Base-by-base conservation (phyloP, 2,329 filamentous ascomycete species). In the Fragosphaeria purpurea region DNA sequence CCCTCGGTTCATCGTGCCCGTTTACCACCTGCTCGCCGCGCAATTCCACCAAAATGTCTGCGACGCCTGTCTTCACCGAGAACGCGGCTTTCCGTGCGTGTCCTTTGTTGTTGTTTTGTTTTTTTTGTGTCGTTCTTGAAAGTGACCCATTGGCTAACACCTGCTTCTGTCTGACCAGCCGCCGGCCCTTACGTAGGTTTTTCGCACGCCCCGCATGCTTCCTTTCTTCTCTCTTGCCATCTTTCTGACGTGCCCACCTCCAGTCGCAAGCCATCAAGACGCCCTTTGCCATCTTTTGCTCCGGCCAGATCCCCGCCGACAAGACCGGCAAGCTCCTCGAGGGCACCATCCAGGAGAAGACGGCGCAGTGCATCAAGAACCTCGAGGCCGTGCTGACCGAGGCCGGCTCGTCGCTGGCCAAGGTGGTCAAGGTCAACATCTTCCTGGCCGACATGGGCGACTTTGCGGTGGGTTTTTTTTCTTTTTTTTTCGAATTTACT, bases 371-470 rank as follows among this genome's bases (percentile, higher is more conserved):
- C 68, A 75, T 88, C 67, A 73, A 85, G 69, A 95, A 94, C 70
- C 79, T 96, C 63, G 77, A 84, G 67, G 86, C 86, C 42, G 88
- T 97, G 51, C 80, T 97, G 47, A 78, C 82, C 54, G 88, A 83
- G 60, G 88, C 89, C 31, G 88, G 87, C 49, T 90, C 86, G 30
- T 80, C 77, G 48, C 77, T 97, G 53, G 70, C 79, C 56, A 86
- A 83, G 68, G 84, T 95, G 44, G 86, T 96, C 71, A 95, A 96
- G 78, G 86, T 89, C 60, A 88, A 83, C 65, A 85, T 95, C 64
- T 97, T 96, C 77, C 72, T 97, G 55, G 84, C 85, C 47, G 86
- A 94, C 69, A 97, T 97, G 91, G 79, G 76, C 56, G 77, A 93
- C 70, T 97, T 97, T 64, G 82, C 78, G 46, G 75, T 77, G 62